Base-by-base conservation (phyloP, 352 stramenopile genomes). In the Nothophytophthora sp. region DNA sequence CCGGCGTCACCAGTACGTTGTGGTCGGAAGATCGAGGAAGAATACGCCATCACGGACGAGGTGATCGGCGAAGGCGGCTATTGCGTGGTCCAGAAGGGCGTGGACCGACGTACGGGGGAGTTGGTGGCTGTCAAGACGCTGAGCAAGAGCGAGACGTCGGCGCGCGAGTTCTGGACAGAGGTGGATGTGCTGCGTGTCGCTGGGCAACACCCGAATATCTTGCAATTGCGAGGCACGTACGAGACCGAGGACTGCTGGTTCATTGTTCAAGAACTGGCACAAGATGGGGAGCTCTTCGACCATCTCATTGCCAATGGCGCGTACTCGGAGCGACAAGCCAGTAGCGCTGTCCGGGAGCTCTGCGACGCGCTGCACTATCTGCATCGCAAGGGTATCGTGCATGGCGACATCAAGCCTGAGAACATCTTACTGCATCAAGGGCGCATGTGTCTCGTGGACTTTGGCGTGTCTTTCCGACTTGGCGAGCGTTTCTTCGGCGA, bases 371-470 rank as follows among this genome's bases (percentile, higher is more conserved):
- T 96, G 50, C 70, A 86, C 30, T 93, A 93, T 53, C 60, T 96
- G 53, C 87, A 96, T 57, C 76, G 78, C 65, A 94, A 94, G 51
- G 80, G 80, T 22, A 84, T 96, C 22, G 83, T 96, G 2, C 87
- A 96, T 46, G 86, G 82, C 42, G 86, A 96, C 58, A 86, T 96
- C 60, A 96, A 96, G 45, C 86, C 86, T 1, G 86, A 96, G 58
- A 96, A 96, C 40, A 81, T 95, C 43, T 46, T 96, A 59, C 59
- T 90, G 37, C 73, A 88, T 30, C 56, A 84, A 35, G 75, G 72
- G 5, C 73, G 73, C 50, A 90, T 90, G 80, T 90, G 81, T 49
- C 75, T 92, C n/a, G 83, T 91, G 36, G 84, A 94, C 68, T 94
- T 94, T 63, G 84, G 81, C 47, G 79, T 91, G 4, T 91, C 81